These are phyloP conservation scores for Apiospora marii DNA, from an alignment of 2,329 filamentous ascomycete genomes.

Conservation along the genomic window DNA sequence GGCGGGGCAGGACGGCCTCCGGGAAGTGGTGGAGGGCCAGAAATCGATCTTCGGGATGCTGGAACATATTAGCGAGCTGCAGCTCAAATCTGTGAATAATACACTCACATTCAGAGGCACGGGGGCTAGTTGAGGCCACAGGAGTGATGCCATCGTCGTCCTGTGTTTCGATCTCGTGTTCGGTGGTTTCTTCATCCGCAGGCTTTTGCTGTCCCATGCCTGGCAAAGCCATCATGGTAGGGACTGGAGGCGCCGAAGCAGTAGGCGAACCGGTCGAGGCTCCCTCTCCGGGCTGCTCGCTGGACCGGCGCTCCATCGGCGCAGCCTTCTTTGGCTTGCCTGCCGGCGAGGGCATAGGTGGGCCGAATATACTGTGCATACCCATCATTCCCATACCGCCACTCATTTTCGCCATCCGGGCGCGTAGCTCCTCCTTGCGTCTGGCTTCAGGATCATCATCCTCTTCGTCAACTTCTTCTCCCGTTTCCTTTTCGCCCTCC, in stretches of 20 bases:
- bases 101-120: slow-evolving; percentile 39
- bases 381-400: slow-evolving; percentile 78
- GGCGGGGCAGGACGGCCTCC: slow-evolving; percentile 62
- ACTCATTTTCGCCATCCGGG: slow-evolving; percentile 98
- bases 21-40: slow-evolving; percentile 55
- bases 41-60: slow-evolving; percentile 38
- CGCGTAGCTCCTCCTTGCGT: slow-evolving; percentile 86
- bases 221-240: slow-evolving; percentile 71
- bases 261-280: slow-evolving; percentile 52
- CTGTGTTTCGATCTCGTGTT: slow-evolving; percentile 56
- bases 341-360: slow-evolving; percentile 61
- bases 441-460: slow-evolving; percentile 88
- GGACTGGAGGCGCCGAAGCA: slow-evolving; percentile 63
- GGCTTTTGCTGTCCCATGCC: slow-evolving; percentile 71
- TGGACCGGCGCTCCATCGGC: slow-evolving; percentile 50
- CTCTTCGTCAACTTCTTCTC: slow-evolving; percentile 80
- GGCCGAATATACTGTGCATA: slow-evolving; percentile 92
- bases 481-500: slow-evolving; percentile 61
- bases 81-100: slow-evolving; percentile 22
- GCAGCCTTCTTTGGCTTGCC: slow-evolving; percentile 65
- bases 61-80: slow-evolving; percentile 33
- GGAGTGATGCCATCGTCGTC: slow-evolving; percentile 44
- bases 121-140: slow-evolving; percentile 39
- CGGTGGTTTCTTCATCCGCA: slow-evolving; percentile 49
- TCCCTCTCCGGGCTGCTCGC: slow-evolving; percentile 55